These are phyloP conservation scores for Trapa bicornis DNA, from an alignment of 345 rosid genomes.

Conservation along the genomic window DNA sequence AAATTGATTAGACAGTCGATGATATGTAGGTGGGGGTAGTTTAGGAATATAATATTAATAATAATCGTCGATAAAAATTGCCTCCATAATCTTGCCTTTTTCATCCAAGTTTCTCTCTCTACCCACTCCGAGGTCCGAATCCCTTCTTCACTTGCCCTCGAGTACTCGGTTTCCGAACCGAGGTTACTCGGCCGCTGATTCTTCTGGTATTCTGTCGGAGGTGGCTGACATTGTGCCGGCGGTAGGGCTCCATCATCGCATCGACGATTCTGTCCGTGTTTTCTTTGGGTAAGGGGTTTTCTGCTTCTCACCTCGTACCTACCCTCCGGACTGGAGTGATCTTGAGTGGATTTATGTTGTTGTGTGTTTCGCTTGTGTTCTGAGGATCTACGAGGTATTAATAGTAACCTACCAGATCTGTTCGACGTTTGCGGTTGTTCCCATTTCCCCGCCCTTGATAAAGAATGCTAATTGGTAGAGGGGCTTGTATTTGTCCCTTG, in stretches of 20 bases:
- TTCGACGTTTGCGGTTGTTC: neutral
- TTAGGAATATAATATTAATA: too few species aligned
- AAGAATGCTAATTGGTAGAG: neutral
- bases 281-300: slow-evolving; percentile 7
- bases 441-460: neutral
- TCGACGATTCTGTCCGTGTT: too few species aligned
- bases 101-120: neutral
- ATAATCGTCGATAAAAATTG: neutral
- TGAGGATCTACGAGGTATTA: neutral
- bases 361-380: slow-evolving; percentile 2
- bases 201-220: neutral
- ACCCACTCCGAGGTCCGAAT: neutral
- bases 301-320: neutral
- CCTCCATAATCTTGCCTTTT: neutral
- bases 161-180: too few species aligned
- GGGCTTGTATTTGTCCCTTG: neutral
- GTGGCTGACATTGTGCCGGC: neutral
- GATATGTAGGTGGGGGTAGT: too few species aligned
- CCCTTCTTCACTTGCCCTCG: neutral
- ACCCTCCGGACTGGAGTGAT: too few species aligned
- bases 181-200: neutral
- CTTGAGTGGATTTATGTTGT: neutral
- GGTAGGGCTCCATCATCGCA: too few species aligned
- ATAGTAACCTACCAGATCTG: neutral
- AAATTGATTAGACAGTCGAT: too few species aligned